Percentiles rank a stretch among this genome's conserved stretches.
Conservation (phyloP, 2,329 filamentous ascomycete genomes). For the Fusarium sp. region DNA sequence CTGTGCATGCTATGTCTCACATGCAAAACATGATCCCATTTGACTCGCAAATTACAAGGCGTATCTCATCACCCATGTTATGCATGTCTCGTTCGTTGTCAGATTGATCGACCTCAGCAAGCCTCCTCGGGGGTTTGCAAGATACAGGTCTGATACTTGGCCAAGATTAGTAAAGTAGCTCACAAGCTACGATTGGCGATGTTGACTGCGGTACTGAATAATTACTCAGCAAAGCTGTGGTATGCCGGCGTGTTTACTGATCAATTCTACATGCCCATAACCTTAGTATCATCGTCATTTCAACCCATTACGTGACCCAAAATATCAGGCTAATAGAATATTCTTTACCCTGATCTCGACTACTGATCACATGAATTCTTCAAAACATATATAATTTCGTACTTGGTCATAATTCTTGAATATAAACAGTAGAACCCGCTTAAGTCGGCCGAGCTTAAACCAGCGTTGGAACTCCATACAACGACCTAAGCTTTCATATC, state of each 20-base stretch:
- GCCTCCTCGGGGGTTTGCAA: too few relatives aligned
- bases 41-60: neutral
- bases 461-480: neutral
- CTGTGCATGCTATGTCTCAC: neutral
- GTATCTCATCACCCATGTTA: too few relatives aligned
- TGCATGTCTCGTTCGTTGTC: neutral
- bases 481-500: neutral
- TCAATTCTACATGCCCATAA: neutral
- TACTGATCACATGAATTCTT: neutral
- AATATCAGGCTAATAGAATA: neutral
- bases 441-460: neutral
- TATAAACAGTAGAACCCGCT: neutral
- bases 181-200: neutral
- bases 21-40: rapidly evolving
- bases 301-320: rapidly evolving
- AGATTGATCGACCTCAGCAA: too few relatives aligned
- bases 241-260: too few relatives aligned
- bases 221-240: neutral
- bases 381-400: rapidly evolving
- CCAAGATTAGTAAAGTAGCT: neutral
- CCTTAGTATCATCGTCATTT: too few relatives aligned
- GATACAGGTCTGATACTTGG: neutral
- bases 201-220: too few relatives aligned
- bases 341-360: neutral
- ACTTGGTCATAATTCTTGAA: neutral